Evolutionary conservation across 176 grass and related monocot genomes (phyloP).

Genomic region (Saccharum officinarum): DNA sequence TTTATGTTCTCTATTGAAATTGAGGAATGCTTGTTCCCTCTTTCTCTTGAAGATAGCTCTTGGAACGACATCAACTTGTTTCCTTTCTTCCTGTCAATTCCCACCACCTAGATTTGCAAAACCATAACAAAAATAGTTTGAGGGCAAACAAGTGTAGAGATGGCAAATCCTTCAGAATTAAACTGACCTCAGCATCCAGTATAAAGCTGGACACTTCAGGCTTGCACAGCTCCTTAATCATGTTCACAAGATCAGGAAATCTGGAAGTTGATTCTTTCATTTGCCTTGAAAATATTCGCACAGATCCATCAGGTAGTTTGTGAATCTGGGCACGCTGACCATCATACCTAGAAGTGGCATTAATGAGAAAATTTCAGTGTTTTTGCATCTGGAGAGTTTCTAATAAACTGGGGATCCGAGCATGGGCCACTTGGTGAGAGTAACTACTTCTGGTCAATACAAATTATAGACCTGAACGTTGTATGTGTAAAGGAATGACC

Average conservation of each 20-base stretch:
- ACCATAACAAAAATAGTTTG: slow-evolving; percentile 25
- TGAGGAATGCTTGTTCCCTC: slow-evolving; percentile 78
- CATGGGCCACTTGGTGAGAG: background rate
- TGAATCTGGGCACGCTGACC: slow-evolving; percentile 98
- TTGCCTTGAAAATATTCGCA: slow-evolving; percentile 92
- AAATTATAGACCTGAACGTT: slow-evolving; percentile 6
- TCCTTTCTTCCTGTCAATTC: slow-evolving; percentile 80
- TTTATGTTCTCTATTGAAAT: slow-evolving; percentile 79
- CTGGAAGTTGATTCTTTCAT: slow-evolving; percentile 96
- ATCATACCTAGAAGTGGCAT: slow-evolving; percentile 77
- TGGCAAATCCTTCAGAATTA: slow-evolving; percentile 12
- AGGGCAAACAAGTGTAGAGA: slow-evolving; percentile 25
- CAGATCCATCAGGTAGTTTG: slow-evolving; percentile 70
- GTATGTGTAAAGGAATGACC: background rate
- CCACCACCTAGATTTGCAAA: slow-evolving; percentile 68
- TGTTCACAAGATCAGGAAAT: slow-evolving; percentile 82
- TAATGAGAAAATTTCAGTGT: slow-evolving; percentile 15
- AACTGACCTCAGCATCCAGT: slow-evolving; percentile 82
- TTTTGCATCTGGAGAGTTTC: background rate
- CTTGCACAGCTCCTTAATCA: slow-evolving; percentile 77
- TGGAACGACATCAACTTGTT: slow-evolving; percentile 91
- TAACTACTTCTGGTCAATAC: slow-evolving; percentile 13
- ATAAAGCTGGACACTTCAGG: slow-evolving; percentile 68
- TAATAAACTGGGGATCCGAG: background rate
- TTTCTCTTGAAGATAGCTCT: slow-evolving; percentile 92